Conservation (phyloP, 768 basidiomycete genomes). For the Harrya chromipes region DNA sequence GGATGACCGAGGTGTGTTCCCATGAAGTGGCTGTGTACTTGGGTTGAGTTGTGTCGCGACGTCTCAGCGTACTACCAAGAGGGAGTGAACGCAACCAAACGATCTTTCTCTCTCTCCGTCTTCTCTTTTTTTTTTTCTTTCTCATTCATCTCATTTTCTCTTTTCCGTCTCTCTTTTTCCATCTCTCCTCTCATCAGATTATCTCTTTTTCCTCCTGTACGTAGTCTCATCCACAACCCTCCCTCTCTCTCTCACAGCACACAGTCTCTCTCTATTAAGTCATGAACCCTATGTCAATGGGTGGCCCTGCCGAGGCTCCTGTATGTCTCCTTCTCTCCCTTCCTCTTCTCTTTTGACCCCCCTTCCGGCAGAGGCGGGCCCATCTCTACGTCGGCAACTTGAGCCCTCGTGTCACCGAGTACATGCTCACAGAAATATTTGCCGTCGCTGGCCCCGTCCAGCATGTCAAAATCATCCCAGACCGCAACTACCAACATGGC, state of each 20-base stretch:
- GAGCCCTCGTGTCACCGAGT: slow-evolving; percentile 96
- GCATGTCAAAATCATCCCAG: slow-evolving; percentile 99
- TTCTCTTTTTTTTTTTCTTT: slow-evolving; percentile 36
- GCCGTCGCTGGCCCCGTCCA: slow-evolving; percentile 96
- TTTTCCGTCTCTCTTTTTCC: slow-evolving; percentile 37
- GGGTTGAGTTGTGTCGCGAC: slow-evolving; percentile 24
- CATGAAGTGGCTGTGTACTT: slow-evolving; percentile 28
- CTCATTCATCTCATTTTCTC: slow-evolving; percentile 30
- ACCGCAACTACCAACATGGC: slow-evolving; percentile 98
- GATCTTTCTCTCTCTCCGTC: slow-evolving; percentile 28
- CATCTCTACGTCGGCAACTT: slow-evolving; percentile 99
- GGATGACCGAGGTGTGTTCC: slow-evolving; percentile 19
- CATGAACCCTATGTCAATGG: slow-evolving; percentile 76
- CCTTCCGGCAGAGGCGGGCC: slow-evolving; percentile 66
- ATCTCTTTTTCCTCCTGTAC: slow-evolving; percentile 37
- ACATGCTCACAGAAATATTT: slow-evolving; percentile 98
- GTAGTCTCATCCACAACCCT: slow-evolving; percentile 8
- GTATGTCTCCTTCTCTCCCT: slow-evolving; percentile 41
- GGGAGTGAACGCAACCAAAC: slow-evolving; percentile 18
- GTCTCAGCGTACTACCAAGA: too few relatives aligned
- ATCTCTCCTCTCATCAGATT: slow-evolving; percentile 37
- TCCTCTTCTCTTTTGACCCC: background rate
- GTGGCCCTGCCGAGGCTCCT: slow-evolving; percentile 69
- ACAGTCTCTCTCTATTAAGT: slow-evolving; percentile 44
- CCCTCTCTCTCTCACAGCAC: slow-evolving; percentile 15